Evolutionary conservation across 352 stramenopile genomes (phyloP).

Genomic region (Pythium plurisporium): DNA sequence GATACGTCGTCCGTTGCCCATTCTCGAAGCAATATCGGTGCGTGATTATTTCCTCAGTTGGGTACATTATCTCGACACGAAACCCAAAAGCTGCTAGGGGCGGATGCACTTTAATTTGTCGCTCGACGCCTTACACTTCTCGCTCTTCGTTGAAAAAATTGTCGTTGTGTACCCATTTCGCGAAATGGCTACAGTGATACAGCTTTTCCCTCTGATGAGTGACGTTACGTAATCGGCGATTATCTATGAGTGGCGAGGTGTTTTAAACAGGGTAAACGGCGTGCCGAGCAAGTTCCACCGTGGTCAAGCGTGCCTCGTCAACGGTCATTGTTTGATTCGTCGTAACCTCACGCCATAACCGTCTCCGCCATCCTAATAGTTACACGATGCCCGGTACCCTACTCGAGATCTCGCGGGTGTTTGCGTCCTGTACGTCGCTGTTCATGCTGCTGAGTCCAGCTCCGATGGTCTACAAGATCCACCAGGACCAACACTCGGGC

Average conservation of each 20-base stretch:
- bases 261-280: constrained; percentile 6
- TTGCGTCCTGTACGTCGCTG: constrained; percentile 28
- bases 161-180: too few relatives aligned
- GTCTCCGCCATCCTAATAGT: not conserved
- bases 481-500: constrained; percentile 33
- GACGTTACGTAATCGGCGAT: not conserved
- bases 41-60: too few relatives aligned
- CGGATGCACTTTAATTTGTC: too few relatives aligned
- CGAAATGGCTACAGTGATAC: too few relatives aligned
- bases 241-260: not conserved
- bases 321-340: too few relatives aligned
- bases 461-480: constrained; percentile 32
- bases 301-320: too few relatives aligned
- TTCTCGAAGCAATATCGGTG: not conserved
- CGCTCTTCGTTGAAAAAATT: too few relatives aligned
- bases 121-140: too few relatives aligned
- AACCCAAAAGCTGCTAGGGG: too few relatives aligned
- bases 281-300: not conserved
- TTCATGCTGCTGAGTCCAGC: constrained; percentile 47
- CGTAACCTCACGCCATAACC: not conserved
- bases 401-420: constrained; percentile 20
- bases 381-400: not conserved
- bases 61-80: too few relatives aligned
- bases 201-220: constrained; percentile 13
- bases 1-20: not conserved